Base-by-base conservation (phyloP, 2,329 filamentous ascomycete genomes). In the Calonectria multiphialidica region DNA sequence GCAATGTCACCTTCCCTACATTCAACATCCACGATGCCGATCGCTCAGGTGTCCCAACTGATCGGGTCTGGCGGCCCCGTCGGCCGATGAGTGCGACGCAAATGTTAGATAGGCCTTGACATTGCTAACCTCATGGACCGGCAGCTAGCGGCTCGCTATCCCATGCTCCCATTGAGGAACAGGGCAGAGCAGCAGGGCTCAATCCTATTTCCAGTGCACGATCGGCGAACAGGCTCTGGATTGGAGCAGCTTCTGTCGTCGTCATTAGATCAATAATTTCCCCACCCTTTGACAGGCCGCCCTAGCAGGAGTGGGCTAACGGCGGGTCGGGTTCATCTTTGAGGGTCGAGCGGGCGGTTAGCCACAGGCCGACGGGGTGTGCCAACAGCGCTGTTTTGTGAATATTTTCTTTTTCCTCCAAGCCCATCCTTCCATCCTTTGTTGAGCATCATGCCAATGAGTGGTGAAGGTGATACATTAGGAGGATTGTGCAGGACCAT, bases 261-360 rank as follows among this genome's bases (percentile, higher is more conserved):
- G 66, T 62, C 53, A 62, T 30, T 62, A 18, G 30, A 50, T 50
- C 42, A 61, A 35, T 42, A 16, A 33, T 44, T 44, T 44, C 66
- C 44, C 66, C 66, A 68, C 66, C 28, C 12, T n/a, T 18, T 25
- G 53, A 55, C 42, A 67, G 65, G 65, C 53, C 42, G 47, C 65
- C 65, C 65, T 42, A 30, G 30, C 15, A 3, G 35, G 30, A 42
- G 47, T 42, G 44, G 42, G 40, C 64, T 47, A 59, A 47, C 35
- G 53, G 53, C 53, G 42, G 65, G 65, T 49, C 53, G 15, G n/a
- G 37, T 13, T 50, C 65, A 35, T 49, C 49, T 67, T 49, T 44
- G 42, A 25, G 28, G 10, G 28, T 30, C 47, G 49, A 21, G 53
- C 21, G 42, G 35, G 53, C 53, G 53, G 53, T 62, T 55, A 55